Evolutionary conservation across 1,284 basidiomycete genomes (phyloP).

Genomic region (Lentinus polychrous): DNA sequence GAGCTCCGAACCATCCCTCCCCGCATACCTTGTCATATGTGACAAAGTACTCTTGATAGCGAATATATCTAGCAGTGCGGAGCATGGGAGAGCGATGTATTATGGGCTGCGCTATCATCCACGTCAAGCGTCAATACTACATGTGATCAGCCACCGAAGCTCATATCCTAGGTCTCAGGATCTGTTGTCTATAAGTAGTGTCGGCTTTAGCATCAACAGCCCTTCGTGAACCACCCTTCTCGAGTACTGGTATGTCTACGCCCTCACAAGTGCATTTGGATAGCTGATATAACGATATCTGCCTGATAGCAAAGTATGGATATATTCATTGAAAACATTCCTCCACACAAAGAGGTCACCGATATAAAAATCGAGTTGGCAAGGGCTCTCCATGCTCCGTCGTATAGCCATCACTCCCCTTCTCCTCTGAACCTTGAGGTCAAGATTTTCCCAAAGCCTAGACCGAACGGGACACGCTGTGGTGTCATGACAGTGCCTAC

Average conservation of each 20-base stretch:
- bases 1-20: too few relatives aligned
- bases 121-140: too few relatives aligned
- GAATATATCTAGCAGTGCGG: too few relatives aligned
- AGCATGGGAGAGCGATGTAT: too few relatives aligned
- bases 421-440: slow-evolving; percentile 44
- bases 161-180: too few relatives aligned
- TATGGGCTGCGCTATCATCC: too few relatives aligned
- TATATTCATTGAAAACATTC: slow-evolving; percentile 13
- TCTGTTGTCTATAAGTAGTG: too few relatives aligned
- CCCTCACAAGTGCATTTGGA: background rate
- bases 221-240: background rate
- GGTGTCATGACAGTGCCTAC: slow-evolving; percentile 46
- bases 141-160: too few relatives aligned
- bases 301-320: slow-evolving; percentile 8
- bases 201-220: background rate
- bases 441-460: slow-evolving; percentile 29
- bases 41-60: too few relatives aligned
- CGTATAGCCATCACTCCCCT: slow-evolving; percentile 27
- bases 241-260: background rate
- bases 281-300: background rate
- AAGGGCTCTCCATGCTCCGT: slow-evolving; percentile 35
- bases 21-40: too few relatives aligned
- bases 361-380: slow-evolving; percentile 26
- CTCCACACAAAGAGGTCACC: background rate
- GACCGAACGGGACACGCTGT: slow-evolving; percentile 28